Evolutionary conservation across 1,139 yeast species (phyloP), one percentile per base, ranked within the genome.

Genomic region (Lodderomyces margitis): DNA sequence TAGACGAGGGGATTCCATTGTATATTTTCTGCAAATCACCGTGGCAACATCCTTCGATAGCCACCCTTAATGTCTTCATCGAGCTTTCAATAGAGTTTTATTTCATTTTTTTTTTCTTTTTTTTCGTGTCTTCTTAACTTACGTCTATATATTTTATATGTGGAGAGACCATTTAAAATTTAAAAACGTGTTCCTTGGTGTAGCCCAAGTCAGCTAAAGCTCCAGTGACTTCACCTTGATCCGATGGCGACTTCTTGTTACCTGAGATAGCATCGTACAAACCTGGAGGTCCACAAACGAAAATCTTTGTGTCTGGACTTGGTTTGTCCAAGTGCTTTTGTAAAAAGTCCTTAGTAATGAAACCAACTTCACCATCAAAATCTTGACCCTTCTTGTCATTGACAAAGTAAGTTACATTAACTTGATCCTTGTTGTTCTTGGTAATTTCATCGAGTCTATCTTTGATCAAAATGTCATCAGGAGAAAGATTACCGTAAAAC

Each of bases 221-320:
- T 58, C 99, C 99, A 31, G 82, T 72, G 46, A 94, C 78, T 68
- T 87, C 96, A 66, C 98, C 98, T 73, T 92, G 98, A 61, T 91
- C 98, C 44, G 83, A 60, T 55, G 97, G 95, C 41, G 95, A 82
- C 37, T 68, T 75, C 78, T 92, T 92, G 56, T 68, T 65, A 60
- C 98, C 99, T 33, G 96, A 88, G 54, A 64, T 44, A 39, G 68
- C 66, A 44, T 62, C 59, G 52, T 62, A 62, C 39, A 64, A 54
- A 34, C 59, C 65, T 47, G 96, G 96, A 45, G 99, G 98, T 23
- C 99, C 97, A 66, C 98, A 94, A 45, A 92, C 67, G 57, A 92
- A 78, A 49, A 92, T 68, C 74, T 87, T 89, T 49, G 78, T 73
- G 53, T 82, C 83, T 41, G 68, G 69, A 28, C 79, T 58, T 31